Evolutionary conservation across 225 moss, liverwort and hornwort genomes (phyloP).

Genomic region (Takakia lepidozioides): DNA sequence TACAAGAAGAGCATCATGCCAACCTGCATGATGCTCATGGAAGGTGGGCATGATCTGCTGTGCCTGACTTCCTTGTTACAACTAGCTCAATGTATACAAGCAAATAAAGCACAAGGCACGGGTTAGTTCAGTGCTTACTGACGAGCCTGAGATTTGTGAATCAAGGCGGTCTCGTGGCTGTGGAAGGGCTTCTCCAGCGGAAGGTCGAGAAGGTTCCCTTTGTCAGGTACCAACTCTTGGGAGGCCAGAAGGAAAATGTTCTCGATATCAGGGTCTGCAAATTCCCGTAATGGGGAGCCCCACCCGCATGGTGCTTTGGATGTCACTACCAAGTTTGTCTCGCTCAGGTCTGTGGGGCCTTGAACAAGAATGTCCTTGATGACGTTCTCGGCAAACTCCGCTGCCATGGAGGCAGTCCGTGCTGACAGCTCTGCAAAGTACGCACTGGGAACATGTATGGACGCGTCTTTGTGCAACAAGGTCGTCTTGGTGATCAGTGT

Average conservation of each 20-base stretch:
- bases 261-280: slow-evolving; percentile 22
- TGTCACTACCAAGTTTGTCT: not conserved
- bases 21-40: too few species aligned
- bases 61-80: too few species aligned
- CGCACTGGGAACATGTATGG: not conserved
- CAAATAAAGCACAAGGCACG: too few species aligned
- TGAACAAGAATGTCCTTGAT: slow-evolving; percentile 11
- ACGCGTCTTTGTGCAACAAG: slow-evolving; percentile 4
- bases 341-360: slow-evolving; percentile 5
- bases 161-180: too few species aligned
- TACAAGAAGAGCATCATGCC: too few species aligned
- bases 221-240: slow-evolving; percentile 10
- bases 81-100: too few species aligned
- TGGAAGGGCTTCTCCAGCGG: too few species aligned
- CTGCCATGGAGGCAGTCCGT: slow-evolving; percentile 5
- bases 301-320: slow-evolving; percentile 9
- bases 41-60: too few species aligned
- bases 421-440: slow-evolving; percentile 14
- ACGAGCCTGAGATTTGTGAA: too few species aligned
- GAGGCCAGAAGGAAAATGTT: slow-evolving; percentile 21
- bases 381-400: not conserved
- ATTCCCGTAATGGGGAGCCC: slow-evolving; percentile 18
- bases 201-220: too few species aligned
- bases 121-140: too few species aligned
- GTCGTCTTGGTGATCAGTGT: slow-evolving; percentile 9